Base-by-base conservation (phyloP, 2,329 filamentous ascomycete species). In the Fusarium concolor region DNA sequence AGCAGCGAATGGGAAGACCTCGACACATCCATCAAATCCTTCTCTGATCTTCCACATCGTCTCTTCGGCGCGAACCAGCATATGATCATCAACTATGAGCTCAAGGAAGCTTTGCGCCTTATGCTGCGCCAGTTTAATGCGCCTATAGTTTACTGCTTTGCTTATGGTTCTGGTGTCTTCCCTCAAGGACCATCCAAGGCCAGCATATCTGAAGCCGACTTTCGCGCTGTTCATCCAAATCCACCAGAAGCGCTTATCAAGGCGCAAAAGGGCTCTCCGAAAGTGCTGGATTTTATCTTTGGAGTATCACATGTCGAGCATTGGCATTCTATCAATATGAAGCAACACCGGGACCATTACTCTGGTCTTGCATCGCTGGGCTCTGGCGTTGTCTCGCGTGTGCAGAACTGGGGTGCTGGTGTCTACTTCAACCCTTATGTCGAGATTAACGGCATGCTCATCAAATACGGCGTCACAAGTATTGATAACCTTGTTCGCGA, bases 241-340 rank as follows among this genome's bases (percentile, higher is more conserved):
- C 90, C 95, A 2, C 93, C 94, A 2, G 84, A 89, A 52, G 92
- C 93, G 2, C 90, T 98, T 10, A 84, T 91, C 70, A 92, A 93
- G 71, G 92, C 94, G 70, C 95, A 98, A 79, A 90, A 93, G 73
- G 92, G 93, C 29, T 89, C 90, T 2, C 93, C 93, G 14, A 97
- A 97, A 82, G 97, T 98, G 90, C 97, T 99, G 68, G 96, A 99
- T 80, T 97, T 99, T 77, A 96, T 99, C 71, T 96, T 99, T 77
- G 96, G 95, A 26, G 95, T 98, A 12, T 93, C 92, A 2, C 93
- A 97, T 78, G 93, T 92, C 2, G 92, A 99, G 76, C 96, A 99
- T 80, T 99, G 95, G 93, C 96, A 99, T 80, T 94, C 92, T 33
- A 85, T 99, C 63, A 99, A 99, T 75, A 84, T 99, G 72, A 85